phyloP scores from a whole-genome alignment of 2,329 filamentous ascomycete species.

The Pseudogymnoascus sp. region DNA sequence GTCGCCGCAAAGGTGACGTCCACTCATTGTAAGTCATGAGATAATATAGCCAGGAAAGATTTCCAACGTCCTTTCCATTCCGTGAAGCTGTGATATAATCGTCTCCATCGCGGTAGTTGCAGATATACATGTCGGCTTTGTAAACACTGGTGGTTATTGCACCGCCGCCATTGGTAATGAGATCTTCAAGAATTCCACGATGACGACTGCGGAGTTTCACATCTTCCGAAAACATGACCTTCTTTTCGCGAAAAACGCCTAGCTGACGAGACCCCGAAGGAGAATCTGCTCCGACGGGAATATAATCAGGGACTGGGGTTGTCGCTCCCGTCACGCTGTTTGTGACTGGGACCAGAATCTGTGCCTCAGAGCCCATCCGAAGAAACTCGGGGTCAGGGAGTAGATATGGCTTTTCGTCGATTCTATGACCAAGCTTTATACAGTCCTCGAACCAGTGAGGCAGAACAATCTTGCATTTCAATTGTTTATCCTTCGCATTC shows the following conservation, averaged over 20 bases:
- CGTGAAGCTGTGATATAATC: constrained; percentile 73
- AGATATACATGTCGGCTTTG: constrained; percentile 75
- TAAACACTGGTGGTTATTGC: constrained; percentile 56
- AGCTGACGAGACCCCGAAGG: constrained; percentile 44
- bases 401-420: constrained; percentile 78
- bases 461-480: constrained; percentile 74
- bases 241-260: constrained; percentile 69
- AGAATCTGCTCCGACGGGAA: constrained; percentile 36
- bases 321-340: constrained; percentile 61
- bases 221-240: constrained; percentile 69
- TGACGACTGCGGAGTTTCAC: constrained; percentile 63
- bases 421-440: constrained; percentile 82
- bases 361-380: constrained; percentile 46
- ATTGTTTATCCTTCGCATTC: constrained; percentile 53
- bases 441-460: constrained; percentile 99
- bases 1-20: constrained; percentile 73
- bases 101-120: constrained; percentile 73
- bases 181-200: constrained; percentile 55
- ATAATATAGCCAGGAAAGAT: constrained; percentile 88
- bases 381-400: constrained; percentile 82
- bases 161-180: constrained; percentile 68
- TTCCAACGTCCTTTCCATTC: constrained; percentile 75
- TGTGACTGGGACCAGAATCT: constrained; percentile 48
- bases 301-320: constrained; percentile 37
- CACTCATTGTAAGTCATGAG: constrained; percentile 83